A percentile compares a stretch with the other conserved stretches of the same genome.
Evolutionary conservation across 495 filamentous ascomycete species (phyloP).

Genomic region (Chaetomium fimeti): DNA sequence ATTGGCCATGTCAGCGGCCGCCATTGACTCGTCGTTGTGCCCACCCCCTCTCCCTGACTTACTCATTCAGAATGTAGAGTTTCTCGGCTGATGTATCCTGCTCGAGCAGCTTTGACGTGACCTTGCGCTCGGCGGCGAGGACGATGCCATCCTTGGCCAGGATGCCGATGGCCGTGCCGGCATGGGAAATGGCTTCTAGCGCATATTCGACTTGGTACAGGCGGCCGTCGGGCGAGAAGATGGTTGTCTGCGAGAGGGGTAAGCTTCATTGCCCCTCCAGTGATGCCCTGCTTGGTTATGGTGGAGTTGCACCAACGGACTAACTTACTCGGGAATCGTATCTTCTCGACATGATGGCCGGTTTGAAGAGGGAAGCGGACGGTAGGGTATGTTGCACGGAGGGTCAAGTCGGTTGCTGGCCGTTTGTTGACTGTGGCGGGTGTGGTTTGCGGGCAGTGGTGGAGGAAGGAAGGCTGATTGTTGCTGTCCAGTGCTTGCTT

Average conservation of each 20-base stretch:
- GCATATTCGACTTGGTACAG: constrained; percentile 99
- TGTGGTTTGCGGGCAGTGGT: constrained; percentile 1
- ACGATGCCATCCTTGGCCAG: constrained; percentile 98
- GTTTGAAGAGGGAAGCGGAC: not conserved
- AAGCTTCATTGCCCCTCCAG: constrained; percentile 36
- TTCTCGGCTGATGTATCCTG: constrained; percentile 99
- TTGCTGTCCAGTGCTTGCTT: no score
- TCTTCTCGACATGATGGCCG: constrained; percentile 79
- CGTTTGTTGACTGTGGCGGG: constrained; percentile 9
- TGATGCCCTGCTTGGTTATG: not conserved
- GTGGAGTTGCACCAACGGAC: constrained; percentile 3
- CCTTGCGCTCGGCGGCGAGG: constrained; percentile 97
- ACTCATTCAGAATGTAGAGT: constrained; percentile 99
- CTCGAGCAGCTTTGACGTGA: constrained; percentile 97
- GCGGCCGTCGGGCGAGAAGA: constrained; percentile 98
- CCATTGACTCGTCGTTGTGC: not conserved
- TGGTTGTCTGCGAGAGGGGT: constrained; percentile 73
- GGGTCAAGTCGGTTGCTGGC: not conserved
- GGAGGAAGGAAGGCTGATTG: constrained; percentile 29
- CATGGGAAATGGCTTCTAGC: constrained; percentile 96
- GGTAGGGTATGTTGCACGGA: constrained; percentile 7
- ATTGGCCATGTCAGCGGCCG: constrained; percentile 7
- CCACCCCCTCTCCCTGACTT: constrained; percentile 32
- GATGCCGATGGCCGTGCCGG: constrained; percentile 93
- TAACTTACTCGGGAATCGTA: constrained; percentile 91